Conservation (phyloP, 2,329 filamentous ascomycete genomes). For the Alternaria alternata region DNA sequence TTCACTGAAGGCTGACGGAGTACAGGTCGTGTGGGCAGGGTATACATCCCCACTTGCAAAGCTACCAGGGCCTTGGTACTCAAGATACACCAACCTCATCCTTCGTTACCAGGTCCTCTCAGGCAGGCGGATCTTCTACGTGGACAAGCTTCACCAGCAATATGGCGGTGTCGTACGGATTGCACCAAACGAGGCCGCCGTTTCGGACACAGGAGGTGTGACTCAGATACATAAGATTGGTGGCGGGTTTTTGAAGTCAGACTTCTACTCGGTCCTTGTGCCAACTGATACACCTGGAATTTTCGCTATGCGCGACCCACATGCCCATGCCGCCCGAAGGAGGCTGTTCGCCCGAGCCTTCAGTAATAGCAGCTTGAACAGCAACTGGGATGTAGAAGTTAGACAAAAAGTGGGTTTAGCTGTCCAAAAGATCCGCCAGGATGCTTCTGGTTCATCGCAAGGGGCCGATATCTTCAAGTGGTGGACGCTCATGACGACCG, state of each 20-base stretch:
- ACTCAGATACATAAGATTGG: conserved; percentile 47
- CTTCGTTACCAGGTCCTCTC: conserved; percentile 49
- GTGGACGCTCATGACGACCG: conserved; percentile 53
- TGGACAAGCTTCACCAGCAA: conserved; percentile 47
- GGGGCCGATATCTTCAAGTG: conserved; percentile 47
- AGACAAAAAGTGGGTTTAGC: conserved; percentile 44
- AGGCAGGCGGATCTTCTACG: conserved; percentile 51
- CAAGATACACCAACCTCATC: conserved; percentile 38
- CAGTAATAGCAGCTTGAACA: conserved; percentile 45
- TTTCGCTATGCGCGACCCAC: conserved; percentile 34
- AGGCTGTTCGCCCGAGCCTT: conserved; percentile 50
- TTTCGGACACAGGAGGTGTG: conserved; percentile 30
- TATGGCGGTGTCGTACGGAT: conserved; percentile 41
- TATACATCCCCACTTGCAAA: conserved; percentile 17
- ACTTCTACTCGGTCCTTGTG: conserved; percentile 26
- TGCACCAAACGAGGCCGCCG: conserved; percentile 33
- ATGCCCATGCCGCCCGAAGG: conserved; percentile 47
- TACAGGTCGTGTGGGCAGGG: conserved; percentile 5
- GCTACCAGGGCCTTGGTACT: conserved; percentile 43
- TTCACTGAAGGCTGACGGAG: background rate
- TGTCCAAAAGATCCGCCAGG: conserved; percentile 41
- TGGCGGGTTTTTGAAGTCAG: conserved; percentile 52
- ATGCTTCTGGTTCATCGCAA: conserved; percentile 23
- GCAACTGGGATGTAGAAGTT: conserved; percentile 50
- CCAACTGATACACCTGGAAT: no score